A percentile compares a stretch with the other conserved stretches of the same genome.
Conservation (phyloP, 495 filamentous ascomycete species). For the Hypoxylon lienhwacheense region DNA sequence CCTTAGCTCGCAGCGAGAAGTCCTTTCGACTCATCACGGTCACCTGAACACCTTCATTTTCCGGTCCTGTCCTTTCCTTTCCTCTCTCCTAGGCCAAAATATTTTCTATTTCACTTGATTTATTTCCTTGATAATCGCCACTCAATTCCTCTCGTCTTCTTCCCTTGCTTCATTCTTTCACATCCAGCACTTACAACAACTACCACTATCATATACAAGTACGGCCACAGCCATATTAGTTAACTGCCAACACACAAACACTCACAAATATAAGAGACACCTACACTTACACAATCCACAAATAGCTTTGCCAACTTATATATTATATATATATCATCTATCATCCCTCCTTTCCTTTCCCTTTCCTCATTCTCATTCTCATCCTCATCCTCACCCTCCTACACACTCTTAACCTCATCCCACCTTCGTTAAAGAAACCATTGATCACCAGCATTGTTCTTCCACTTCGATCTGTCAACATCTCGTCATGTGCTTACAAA, state of each 20-base stretch:
- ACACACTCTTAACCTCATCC: no score
- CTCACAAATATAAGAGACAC: slow-evolving; percentile 10
- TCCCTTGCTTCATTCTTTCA: slow-evolving; percentile 19
- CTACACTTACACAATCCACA: slow-evolving; percentile 8
- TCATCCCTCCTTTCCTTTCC: slow-evolving; percentile 22
- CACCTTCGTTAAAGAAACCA: slow-evolving; percentile 19
- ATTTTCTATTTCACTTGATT: slow-evolving; percentile 35
- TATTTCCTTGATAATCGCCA: slow-evolving; percentile 23
- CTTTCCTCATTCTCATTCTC: background rate
- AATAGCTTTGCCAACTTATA: slow-evolving; percentile 8
- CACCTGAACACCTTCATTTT: slow-evolving; percentile 38
- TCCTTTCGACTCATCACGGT: slow-evolving; percentile 42
- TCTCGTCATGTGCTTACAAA: slow-evolving; percentile 67
- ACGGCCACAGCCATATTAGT: slow-evolving; percentile 14
- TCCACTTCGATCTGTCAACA: slow-evolving; percentile 8
- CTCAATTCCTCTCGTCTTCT: slow-evolving; percentile 22
- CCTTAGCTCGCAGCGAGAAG: slow-evolving; percentile 29
- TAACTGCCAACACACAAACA: no score
- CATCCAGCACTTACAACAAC: slow-evolving; percentile 20
- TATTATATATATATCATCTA: no score
- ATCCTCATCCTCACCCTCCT: background rate
- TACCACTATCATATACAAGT: slow-evolving; percentile 2
- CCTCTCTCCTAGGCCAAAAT: slow-evolving; percentile 28
- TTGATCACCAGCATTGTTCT: slow-evolving; percentile 19
- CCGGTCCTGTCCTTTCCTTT: slow-evolving; percentile 38